These are phyloP conservation scores for Corchorus olitorius DNA, from an alignment of 345 rosid species.

Conservation along the genomic window DNA sequence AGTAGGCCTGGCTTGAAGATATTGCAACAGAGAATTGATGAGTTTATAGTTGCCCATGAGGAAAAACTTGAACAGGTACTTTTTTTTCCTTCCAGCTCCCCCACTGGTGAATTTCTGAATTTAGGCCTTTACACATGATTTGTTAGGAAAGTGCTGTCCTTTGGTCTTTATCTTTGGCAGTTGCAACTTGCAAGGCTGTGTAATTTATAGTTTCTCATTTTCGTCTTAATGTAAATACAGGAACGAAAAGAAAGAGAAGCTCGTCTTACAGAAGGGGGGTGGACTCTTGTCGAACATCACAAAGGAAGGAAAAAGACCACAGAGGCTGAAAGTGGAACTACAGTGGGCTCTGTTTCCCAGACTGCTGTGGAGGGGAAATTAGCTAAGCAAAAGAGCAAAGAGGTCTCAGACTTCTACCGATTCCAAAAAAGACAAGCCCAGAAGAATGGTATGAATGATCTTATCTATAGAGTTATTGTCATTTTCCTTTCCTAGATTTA, in stretches of 20 bases:
- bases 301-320: constrained; percentile 95
- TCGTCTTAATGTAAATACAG: constrained; percentile 39
- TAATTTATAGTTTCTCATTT: constrained; percentile 20
- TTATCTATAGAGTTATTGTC: not conserved
- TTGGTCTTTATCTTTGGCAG: not conserved
- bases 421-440: constrained; percentile 91
- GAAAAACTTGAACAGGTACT: constrained; percentile 75
- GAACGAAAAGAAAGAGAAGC: constrained; percentile 81
- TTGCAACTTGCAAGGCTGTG: not conserved
- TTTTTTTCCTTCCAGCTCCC: not conserved
- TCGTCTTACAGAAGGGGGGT: constrained; percentile 87
- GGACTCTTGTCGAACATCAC: constrained; percentile 93
- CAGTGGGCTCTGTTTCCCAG: constrained; percentile 80
- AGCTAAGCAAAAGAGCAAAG: constrained; percentile 73
- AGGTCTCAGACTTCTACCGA: constrained; percentile 83
- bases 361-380: constrained; percentile 60
- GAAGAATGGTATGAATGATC: constrained; percentile 62
- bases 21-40: constrained; percentile 81
- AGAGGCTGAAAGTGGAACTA: constrained; percentile 74
- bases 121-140: not conserved
- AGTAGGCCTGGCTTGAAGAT: constrained; percentile 74
- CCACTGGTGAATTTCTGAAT: not conserved
- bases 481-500: not conserved
- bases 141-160: not conserved
- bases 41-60: constrained; percentile 72